A percentile compares a stretch with the other conserved stretches of the same genome.
Conservation (phyloP, 2,329 filamentous ascomycete species). For the Zelopaecilomyces penicillatus region DNA sequence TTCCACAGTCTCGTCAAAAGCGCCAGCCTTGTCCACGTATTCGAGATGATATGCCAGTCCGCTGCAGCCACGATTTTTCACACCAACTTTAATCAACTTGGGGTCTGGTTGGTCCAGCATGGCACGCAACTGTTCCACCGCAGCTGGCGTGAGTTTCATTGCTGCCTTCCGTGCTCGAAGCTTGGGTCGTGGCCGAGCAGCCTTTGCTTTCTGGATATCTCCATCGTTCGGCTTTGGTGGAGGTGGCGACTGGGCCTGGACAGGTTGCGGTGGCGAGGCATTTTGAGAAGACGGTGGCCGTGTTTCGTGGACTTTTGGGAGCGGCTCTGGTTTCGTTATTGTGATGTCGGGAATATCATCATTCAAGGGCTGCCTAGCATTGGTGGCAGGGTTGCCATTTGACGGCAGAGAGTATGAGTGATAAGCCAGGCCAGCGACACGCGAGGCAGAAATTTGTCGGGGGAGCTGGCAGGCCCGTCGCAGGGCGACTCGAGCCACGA, state of each 20-base stretch:
- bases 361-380: constrained; percentile 23
- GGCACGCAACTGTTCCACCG: constrained; percentile 67
- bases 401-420: constrained; percentile 45
- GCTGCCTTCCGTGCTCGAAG: constrained; percentile 72
- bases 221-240: constrained; percentile 40
- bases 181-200: constrained; percentile 29
- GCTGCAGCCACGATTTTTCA: constrained; percentile 89
- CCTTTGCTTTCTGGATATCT: constrained; percentile 59
- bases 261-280: constrained; percentile 12
- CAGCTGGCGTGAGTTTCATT: constrained; percentile 73
- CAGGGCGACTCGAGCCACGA: constrained; percentile 32
- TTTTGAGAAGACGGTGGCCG: constrained; percentile 30
- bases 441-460: constrained; percentile 34
- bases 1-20: constrained; percentile 86
- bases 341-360: constrained; percentile 39
- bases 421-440: constrained; percentile 30
- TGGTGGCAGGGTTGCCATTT: constrained; percentile 25
- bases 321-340: constrained; percentile 34
- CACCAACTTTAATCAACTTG: constrained; percentile 88
- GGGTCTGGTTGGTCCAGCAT: constrained; percentile 79
- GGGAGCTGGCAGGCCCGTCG: constrained; percentile 31
- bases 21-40: constrained; percentile 83
- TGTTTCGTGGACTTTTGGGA: constrained; percentile 46
- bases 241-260: constrained; percentile 11
- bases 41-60: constrained; percentile 89